phyloP scores from a whole-genome alignment of 2,329 filamentous ascomycete genomes.

The Fusarium pseudograminearum region DNA sequence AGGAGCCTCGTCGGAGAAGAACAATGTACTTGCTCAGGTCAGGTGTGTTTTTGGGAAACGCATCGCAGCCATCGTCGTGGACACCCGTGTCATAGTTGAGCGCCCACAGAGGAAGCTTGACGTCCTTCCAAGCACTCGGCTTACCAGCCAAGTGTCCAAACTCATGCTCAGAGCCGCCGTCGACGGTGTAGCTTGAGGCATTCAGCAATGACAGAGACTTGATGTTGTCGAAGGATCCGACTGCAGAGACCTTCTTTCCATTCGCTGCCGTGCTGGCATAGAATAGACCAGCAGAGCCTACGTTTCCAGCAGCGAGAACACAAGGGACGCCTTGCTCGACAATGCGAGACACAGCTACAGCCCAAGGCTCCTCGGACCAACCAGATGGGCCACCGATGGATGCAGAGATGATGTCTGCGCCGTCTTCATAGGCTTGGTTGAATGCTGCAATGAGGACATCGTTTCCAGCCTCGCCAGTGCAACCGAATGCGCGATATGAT shows the following conservation, averaged over 20 bases:
- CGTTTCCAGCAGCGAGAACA: slow-evolving; percentile 66
- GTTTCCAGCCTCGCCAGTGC: slow-evolving; percentile 61
- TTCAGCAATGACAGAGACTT: slow-evolving; percentile 58
- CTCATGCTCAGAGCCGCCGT: slow-evolving; percentile 48
- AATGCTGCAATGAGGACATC: slow-evolving; percentile 71
- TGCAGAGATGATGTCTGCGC: slow-evolving; percentile 67
- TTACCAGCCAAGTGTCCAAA: slow-evolving; percentile 61
- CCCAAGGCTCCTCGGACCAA: slow-evolving; percentile 65
- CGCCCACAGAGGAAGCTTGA: slow-evolving; percentile 63
- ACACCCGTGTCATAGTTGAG: slow-evolving; percentile 62
- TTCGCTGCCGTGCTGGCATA: slow-evolving; percentile 62
- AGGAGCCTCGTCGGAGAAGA: slow-evolving; percentile 69
- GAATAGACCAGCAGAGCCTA: slow-evolving; percentile 60
- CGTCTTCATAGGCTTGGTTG: slow-evolving; percentile 70
- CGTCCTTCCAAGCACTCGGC: slow-evolving; percentile 58
- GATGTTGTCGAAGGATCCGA: slow-evolving; percentile 64
- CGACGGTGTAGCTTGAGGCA: slow-evolving; percentile 57
- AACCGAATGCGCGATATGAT: slow-evolving; percentile 69
- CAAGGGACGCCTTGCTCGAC: slow-evolving; percentile 66
- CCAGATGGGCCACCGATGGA: slow-evolving; percentile 65
- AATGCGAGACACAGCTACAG: slow-evolving; percentile 63
- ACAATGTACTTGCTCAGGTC: slow-evolving; percentile 69
- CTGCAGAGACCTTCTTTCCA: slow-evolving; percentile 60
- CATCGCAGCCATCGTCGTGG: slow-evolving; percentile 63
- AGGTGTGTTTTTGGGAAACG: slow-evolving; percentile 65